These are phyloP conservation scores for Sporisorium sorghi DNA, from an alignment of 1,284 basidiomycete genomes.

Conservation along the genomic window DNA sequence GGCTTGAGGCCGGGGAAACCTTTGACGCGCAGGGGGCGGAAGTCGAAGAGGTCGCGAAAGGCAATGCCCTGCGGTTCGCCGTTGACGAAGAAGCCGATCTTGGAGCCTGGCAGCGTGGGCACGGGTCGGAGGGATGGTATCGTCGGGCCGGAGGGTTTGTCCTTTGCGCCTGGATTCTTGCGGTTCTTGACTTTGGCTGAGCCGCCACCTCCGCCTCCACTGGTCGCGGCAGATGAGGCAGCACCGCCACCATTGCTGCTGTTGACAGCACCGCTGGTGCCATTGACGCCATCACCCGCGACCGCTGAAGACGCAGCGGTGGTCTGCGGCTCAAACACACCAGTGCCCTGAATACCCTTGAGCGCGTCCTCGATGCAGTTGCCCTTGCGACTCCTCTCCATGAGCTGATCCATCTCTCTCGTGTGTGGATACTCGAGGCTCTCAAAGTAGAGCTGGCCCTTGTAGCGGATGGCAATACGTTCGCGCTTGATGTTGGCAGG, in stretches of 20 bases:
- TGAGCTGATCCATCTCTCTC: constrained; percentile 87
- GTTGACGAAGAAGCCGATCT: constrained; percentile 91
- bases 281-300: constrained; percentile 6
- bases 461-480: constrained; percentile 82
- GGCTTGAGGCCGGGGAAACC: constrained; percentile 32
- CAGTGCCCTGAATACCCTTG: constrained; percentile 39
- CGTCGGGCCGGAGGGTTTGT: constrained; percentile 38
- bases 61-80: constrained; percentile 87
- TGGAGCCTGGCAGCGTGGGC: constrained; percentile 79
- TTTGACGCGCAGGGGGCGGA: constrained; percentile 76
- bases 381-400: constrained; percentile 69
- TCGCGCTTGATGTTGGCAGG: constrained; percentile 61
- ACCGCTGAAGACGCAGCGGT: neutral
- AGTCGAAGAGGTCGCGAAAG: constrained; percentile 90
- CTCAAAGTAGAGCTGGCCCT: constrained; percentile 97
- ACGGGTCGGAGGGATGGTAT: constrained; percentile 75
- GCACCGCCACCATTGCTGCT: neutral
- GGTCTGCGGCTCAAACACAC: constrained; percentile 27
- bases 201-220: constrained; percentile 13
- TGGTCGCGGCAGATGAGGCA: neutral
- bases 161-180: constrained; percentile 42
- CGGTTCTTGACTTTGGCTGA: constrained; percentile 44
- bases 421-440: constrained; percentile 86
- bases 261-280: too few relatives aligned
- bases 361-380: constrained; percentile 42